Evolutionary conservation across 148 eudicot genomes (phyloP), one percentile per base, ranked within the genome.

Genomic region (Heliosperma pusillum): DNA sequence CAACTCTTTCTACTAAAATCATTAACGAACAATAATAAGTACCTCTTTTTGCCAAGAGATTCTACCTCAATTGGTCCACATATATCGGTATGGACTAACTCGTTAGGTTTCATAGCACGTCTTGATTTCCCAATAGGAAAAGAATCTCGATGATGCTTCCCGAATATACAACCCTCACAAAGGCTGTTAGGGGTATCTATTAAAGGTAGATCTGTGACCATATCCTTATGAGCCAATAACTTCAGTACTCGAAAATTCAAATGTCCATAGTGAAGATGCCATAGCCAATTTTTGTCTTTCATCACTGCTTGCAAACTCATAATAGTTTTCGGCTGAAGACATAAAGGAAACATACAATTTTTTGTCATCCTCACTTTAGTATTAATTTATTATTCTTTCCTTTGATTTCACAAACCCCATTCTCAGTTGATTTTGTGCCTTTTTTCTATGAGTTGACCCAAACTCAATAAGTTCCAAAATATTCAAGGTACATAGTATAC

Each of bases 381-480:
- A 79, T 79, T 5, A 56, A 22, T 13, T 57, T 57, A 4, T 27
- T 42, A 57, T 67, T 12, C 5, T 64, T 36, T 2, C 53, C 58
- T 63, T 33, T 36, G 3, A 72, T 26, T 10, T 30, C 55, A 33
- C 56, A 59, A 36, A 61, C n/a, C 56, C 27, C 19, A 71, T 56
- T 50, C 30, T 72, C 56, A 65, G 52, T 52, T 40, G 50, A 79
- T 57, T 7, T 70, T 44, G 57, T 61, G 76, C 4, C 64, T 69
- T 26, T 64, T 61, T 65, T 70, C 64, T 7, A 29, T 61, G 1
- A 62, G 64, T 69, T 75, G 75, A 8, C 75, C 75, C 21, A 69
- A 11, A 12, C 79, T 80, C 47, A 75, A 53, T 15, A 70, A 75
- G 20, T 80, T 80, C 13, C 47, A 61, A 44, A 50, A 69, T 74